These are phyloP conservation scores for Persicaria tinctoria DNA, from an alignment of 148 eudicot species.

Conservation along the genomic window DNA sequence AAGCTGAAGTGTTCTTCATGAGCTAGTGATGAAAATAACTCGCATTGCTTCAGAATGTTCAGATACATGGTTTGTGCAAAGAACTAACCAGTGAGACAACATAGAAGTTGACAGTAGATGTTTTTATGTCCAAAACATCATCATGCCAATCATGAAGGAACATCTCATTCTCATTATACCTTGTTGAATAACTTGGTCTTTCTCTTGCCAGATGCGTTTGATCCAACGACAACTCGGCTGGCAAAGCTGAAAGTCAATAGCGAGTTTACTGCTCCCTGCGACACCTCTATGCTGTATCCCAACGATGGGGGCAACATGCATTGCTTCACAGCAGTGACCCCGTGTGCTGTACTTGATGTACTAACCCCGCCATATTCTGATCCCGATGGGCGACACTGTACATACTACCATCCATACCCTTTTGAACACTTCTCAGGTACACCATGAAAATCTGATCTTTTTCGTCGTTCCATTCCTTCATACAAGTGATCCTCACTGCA, in stretches of 20 bases:
- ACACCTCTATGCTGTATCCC: slow-evolving; percentile 67
- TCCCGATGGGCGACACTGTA: slow-evolving; percentile 79
- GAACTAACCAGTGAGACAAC: neutral
- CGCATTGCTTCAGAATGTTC: neutral
- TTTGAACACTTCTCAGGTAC: slow-evolving; percentile 52
- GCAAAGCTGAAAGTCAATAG: slow-evolving; percentile 63
- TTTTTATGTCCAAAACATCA: no score
- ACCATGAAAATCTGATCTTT: neutral
- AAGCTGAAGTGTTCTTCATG: neutral
- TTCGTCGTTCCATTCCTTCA: neutral
- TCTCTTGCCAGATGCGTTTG: slow-evolving; percentile 16
- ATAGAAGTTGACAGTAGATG: neutral
- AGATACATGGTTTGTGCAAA: neutral
- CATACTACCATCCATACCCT: slow-evolving; percentile 60
- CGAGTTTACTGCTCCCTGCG: slow-evolving; percentile 63
- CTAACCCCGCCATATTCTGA: slow-evolving; percentile 83
- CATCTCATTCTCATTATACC: neutral
- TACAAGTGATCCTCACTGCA: slow-evolving; percentile 2
- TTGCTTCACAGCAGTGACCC: slow-evolving; percentile 67
- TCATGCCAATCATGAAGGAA: neutral
- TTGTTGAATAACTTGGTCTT: neutral
- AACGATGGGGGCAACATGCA: slow-evolving; percentile 89
- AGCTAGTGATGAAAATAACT: neutral
- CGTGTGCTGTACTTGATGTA: slow-evolving; percentile 86
- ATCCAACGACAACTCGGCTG: slow-evolving; percentile 27